Evolutionary conservation across 495 filamentous ascomycete genomes (phyloP), one percentile per base, ranked within the genome.

Genomic region (Cercophora scortea): DNA sequence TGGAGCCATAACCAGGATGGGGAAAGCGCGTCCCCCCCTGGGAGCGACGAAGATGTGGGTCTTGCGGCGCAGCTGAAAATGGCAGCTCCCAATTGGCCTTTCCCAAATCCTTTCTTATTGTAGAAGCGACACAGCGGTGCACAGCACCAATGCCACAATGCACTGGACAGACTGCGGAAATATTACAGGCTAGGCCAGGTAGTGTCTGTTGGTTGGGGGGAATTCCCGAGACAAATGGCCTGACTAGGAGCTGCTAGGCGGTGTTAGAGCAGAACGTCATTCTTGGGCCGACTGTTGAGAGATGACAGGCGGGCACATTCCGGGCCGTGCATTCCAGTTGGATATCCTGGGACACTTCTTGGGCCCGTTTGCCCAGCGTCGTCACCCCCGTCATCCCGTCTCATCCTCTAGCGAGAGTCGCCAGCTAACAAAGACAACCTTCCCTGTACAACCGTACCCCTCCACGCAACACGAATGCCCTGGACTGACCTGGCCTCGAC

Each of bases 41-140:
- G 2, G 25, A 25, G 25, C 25, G 25, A 25, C 25, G 17, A 9
- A 39, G 16, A 51, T 43, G 59, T 51, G 64, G 64, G 53, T 49
- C 42, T 32, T 43, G 57, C 46, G 64, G 64, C 64, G 64, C 62
- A 67, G 64, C 62, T 51, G 33, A 3, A 25, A 16, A 9, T 39
- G 45, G 18, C 15, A 2, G 18, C 9, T 25, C 4, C n/a, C 47
- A 25, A 66, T 66, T 66, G 63, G 63, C 18, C 52, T 17, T 42
- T 33, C 15, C 12, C 16, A 59, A 54, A 66, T 64, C 61, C 63
- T 64, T 66, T 52, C 45, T 50, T 44, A 42, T 53, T 49, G 50
- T 41, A 32, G 45, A 50, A 40, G 53, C 48, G 48, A 54, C 33
- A 52, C 32, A 36, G 56, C 51, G 44, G 34, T 50, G 49, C 51